Base-by-base conservation (phyloP, 169 alveolate species). In the Plasmodium malariae region DNA sequence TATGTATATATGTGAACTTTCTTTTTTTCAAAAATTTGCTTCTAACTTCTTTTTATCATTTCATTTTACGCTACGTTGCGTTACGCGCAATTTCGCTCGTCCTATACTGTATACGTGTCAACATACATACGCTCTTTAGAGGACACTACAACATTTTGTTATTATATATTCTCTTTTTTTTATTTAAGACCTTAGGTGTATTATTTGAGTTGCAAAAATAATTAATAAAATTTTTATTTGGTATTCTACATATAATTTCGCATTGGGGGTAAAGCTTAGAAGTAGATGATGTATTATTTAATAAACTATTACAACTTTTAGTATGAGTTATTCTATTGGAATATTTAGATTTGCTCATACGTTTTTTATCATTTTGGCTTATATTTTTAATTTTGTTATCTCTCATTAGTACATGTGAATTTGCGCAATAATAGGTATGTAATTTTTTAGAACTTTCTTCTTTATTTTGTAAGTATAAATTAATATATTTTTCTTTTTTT, bases 221-320 rank as follows among this genome's bases (percentile, higher is more conserved):
- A 70, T 32, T 19, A 0, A 28, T 70, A 48, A 21, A 43, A 19
- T 51, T 60, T 6, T 62, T 48, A 45, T 48, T 55, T n/a, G 87
- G 87, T 30, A 62, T 32, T 49, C 49, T 78, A 57, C 78, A 78
- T 19, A 78, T 78, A 30, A 78, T 26, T 37, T 62, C 78, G 6
- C 78, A 78, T 57, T 60, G 60, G 19, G 89, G 89, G 54, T 78
- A 43, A 17, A 37, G 7, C n/a, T 17, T 63, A n/a, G 6, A 28
- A 26, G 19, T 48, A 24, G 40, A 11, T 1, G 57, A n/a, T 48
- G 55, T 51, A 36, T 26, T 49, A 71, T 78, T 78, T 57, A 78
- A 62, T 17, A 36, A 28, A 78, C 14, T 26, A 37, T 3, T 45
- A 21, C 72, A n/a, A 48, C 57, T 5, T 4, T n/a, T 21, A 40